phyloP scores from a whole-genome alignment of 2,329 filamentous ascomycete species.

The Orbilia blumenaviensis region DNA sequence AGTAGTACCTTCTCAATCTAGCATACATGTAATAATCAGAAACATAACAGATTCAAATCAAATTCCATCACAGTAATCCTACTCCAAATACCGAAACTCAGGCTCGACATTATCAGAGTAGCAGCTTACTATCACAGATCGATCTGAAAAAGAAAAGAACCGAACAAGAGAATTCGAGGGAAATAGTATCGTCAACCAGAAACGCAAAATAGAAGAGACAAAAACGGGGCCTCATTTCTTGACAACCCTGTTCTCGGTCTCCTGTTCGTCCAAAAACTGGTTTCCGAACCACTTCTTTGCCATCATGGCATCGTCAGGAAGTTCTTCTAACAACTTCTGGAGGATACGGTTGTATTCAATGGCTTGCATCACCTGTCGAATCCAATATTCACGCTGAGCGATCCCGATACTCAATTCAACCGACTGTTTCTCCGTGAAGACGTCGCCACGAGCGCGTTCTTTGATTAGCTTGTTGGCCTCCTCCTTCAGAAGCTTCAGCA shows the following conservation, averaged over 20 bases:
- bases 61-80: too few relatives aligned
- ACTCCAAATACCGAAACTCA: too few relatives aligned
- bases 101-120: too few relatives aligned
- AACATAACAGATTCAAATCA: too few relatives aligned
- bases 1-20: too few relatives aligned
- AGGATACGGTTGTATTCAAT: conserved; percentile 12
- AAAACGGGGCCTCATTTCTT: too few relatives aligned
- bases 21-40: too few relatives aligned
- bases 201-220: too few relatives aligned
- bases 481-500: not conserved
- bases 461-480: not conserved
- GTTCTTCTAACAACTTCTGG: conserved; percentile 6
- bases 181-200: too few relatives aligned
- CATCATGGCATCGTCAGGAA: conserved; percentile 43
- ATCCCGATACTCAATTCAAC: not conserved
- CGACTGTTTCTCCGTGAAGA: conserved; percentile 9
- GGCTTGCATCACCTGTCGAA: not conserved
- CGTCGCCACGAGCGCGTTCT: not conserved
- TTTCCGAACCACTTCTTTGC: conserved; percentile 31
- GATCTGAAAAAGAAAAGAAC: too few relatives aligned
- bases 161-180: too few relatives aligned
- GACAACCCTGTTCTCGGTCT: not conserved
- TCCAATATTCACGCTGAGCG: conserved; percentile 20
- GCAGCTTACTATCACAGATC: too few relatives aligned
- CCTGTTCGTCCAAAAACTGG: conserved; percentile 4